A percentile compares a stretch with the other conserved stretches of the same genome.
phyloP scores from a whole-genome alignment of 2,329 filamentous ascomycete genomes.

The Alternaria gaisen region DNA sequence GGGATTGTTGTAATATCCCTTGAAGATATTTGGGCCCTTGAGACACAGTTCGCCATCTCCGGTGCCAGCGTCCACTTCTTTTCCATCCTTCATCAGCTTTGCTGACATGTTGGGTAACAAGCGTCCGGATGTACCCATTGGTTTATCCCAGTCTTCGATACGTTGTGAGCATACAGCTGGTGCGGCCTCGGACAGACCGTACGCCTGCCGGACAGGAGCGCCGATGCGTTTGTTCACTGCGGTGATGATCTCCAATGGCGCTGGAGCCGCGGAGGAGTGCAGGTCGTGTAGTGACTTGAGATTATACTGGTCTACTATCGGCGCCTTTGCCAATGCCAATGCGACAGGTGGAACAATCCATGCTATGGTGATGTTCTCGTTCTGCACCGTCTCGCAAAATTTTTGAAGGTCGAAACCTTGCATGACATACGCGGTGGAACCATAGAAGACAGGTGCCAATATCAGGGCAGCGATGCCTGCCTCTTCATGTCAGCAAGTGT shows the following conservation, averaged over 20 bases:
- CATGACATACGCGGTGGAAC: neutral
- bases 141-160: slow-evolving; percentile 39
- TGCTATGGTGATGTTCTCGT: neutral
- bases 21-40: neutral
- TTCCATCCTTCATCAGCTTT: slow-evolving; percentile 14
- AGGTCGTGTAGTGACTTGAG: neutral
- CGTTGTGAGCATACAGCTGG: neutral
- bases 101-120: slow-evolving; percentile 50
- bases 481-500: neutral
- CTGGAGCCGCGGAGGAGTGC: neutral
- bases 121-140: slow-evolving; percentile 48
- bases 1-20: neutral
- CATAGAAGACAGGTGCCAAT: neutral
- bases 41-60: neutral
- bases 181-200: neutral
- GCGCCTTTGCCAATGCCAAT: neutral
- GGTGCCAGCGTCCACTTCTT: neutral
- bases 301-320: neutral
- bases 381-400: neutral
- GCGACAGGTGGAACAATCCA: neutral
- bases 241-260: neutral
- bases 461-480: neutral
- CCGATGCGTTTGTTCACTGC: neutral
- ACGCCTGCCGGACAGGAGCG: neutral
- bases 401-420: neutral